Evolutionary conservation across 2,329 filamentous ascomycete genomes (phyloP).

Genomic region (Byssoonygena ceratinophila): DNA sequence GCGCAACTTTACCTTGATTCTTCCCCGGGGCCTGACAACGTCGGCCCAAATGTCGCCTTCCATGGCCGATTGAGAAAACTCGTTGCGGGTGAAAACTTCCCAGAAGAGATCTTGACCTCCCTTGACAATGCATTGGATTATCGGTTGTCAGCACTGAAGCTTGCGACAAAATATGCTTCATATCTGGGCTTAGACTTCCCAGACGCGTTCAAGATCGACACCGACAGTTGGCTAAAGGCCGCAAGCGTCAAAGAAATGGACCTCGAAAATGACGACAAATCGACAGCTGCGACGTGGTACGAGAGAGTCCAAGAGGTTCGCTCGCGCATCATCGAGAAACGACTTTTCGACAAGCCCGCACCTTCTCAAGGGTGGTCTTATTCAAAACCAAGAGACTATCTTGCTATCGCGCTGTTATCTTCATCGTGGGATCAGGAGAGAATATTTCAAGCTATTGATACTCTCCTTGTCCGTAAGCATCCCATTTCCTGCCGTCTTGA

Average conservation of each 20-base stretch:
- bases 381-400: constrained; percentile 6
- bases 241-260: background rate
- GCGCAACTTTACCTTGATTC: constrained; percentile 7
- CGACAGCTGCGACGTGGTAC: background rate
- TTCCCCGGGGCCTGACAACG: constrained; percentile 1
- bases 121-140: background rate
- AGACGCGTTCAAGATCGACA: background rate
- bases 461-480: background rate
- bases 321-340: background rate
- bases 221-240: background rate
- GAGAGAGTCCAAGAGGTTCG: background rate
- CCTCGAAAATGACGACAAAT: background rate
- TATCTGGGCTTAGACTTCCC: background rate
- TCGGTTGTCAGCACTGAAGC: background rate
- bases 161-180: background rate
- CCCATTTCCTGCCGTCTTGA: background rate
- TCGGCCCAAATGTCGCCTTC: constrained; percentile 6
- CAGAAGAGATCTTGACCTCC: background rate
- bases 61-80: background rate
- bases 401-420: constrained; percentile 6
- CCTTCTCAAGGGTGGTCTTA: background rate
- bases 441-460: background rate
- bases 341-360: background rate
- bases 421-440: background rate
- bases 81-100: background rate